These are phyloP conservation scores for Rosa multiflora DNA, from an alignment of 306 rosid species.

Conservation along the genomic window DNA sequence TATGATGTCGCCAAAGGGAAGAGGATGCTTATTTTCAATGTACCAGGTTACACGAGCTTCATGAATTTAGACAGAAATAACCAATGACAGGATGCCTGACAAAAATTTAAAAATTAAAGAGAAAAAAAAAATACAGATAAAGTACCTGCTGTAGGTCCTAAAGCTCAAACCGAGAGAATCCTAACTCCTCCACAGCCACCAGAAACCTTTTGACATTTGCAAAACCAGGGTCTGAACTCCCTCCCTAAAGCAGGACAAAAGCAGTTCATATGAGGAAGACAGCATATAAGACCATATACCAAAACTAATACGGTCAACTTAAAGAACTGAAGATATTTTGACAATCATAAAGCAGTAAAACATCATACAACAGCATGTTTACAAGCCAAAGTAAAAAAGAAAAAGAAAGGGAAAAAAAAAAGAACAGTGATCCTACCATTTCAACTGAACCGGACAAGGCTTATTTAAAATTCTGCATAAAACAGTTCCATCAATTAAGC, in stretches of 20 bases:
- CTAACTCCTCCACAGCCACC: constrained; percentile 71
- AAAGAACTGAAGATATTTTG: not conserved
- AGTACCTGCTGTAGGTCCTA: constrained; percentile 80
- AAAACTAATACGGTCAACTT: constrained; percentile 6
- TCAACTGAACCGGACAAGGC: constrained; percentile 68
- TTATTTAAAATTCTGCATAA: constrained; percentile 70
- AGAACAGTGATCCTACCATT: constrained; percentile 39
- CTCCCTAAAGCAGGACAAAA: constrained; percentile 47
- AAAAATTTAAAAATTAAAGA: not conserved
- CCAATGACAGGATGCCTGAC: not conserved
- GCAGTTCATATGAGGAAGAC: constrained; percentile 6
- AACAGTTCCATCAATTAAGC: constrained; percentile 73
- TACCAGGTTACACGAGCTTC: not conserved
- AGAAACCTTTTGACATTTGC: constrained; percentile 59
- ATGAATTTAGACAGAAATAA: not conserved
- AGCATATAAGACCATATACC: not conserved
- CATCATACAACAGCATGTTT: not conserved
- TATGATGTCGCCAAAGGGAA: no score
- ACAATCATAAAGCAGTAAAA: not conserved
- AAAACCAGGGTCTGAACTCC: constrained; percentile 36
- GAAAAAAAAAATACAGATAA: constrained; percentile 21
- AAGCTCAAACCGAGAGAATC: constrained; percentile 70
- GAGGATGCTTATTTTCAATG: no score
- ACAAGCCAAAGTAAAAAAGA: constrained; percentile 2
- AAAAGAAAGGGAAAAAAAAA: not conserved